These are phyloP conservation scores for Hemileccinum impolitum DNA, from an alignment of 768 basidiomycete genomes.

Conservation along the genomic window DNA sequence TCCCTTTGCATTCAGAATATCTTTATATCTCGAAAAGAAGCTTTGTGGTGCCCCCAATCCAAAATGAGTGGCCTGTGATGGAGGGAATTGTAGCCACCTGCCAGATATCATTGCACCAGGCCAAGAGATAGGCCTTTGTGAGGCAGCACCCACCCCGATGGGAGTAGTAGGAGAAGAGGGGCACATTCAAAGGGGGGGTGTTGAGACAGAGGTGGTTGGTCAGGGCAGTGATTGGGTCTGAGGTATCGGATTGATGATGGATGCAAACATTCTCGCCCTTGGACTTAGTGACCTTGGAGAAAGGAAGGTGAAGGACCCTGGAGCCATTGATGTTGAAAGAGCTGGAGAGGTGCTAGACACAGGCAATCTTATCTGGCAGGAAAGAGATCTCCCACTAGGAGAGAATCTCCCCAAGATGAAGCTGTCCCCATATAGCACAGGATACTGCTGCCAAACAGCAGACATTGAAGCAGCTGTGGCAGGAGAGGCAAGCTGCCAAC, in stretches of 20 bases:
- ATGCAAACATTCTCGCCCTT: conserved; percentile 34
- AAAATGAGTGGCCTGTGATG: conserved; percentile 31
- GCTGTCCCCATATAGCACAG: conserved; percentile 1
- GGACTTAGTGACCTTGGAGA: conserved; percentile 9
- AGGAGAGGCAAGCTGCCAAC: neutral
- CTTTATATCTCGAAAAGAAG: conserved; percentile 23
- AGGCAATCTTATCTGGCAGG: too few species aligned
- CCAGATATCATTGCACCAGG: too few species aligned
- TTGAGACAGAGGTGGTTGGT: too few species aligned
- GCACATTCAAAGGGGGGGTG: too few species aligned
- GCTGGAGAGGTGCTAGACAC: accelerated
- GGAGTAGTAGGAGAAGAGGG: too few species aligned
- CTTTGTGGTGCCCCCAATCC: conserved; percentile 34
- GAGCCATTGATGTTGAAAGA: conserved; percentile 1
- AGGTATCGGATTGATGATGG: conserved; percentile 22
- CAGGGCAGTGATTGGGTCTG: conserved; percentile 22
- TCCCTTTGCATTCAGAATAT: too few species aligned
- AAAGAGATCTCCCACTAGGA: neutral
- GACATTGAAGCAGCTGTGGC: neutral
- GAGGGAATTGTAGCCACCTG: neutral
- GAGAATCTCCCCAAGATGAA: neutral
- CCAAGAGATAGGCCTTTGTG: too few species aligned
- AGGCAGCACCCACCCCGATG: too few species aligned
- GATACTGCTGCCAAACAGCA: neutral
- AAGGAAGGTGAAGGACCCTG: neutral